These are phyloP conservation scores for Psilocybe azurescens DNA, from an alignment of 768 basidiomycete species.

Conservation along the genomic window DNA sequence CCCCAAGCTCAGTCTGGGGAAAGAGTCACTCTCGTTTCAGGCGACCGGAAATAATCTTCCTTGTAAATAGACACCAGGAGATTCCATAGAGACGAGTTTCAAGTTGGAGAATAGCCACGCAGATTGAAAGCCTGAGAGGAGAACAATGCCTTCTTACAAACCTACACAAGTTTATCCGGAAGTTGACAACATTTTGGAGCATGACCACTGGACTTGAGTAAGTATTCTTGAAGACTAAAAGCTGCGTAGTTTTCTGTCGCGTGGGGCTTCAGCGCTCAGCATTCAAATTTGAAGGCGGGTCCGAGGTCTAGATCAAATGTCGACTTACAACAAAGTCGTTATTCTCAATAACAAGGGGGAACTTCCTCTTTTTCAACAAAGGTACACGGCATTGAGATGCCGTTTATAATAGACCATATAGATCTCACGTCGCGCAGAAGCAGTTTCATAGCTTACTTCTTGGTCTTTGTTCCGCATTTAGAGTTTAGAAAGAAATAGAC, in stretches of 20 bases:
- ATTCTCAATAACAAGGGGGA: slow-evolving; percentile 12
- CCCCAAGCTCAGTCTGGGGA: too few relatives aligned
- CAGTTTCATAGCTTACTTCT: background rate
- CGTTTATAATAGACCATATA: background rate
- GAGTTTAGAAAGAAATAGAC: slow-evolving; percentile 2
- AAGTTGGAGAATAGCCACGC: background rate
- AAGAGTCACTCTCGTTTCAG: too few relatives aligned
- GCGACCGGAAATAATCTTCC: too few relatives aligned
- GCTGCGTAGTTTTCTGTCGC: background rate
- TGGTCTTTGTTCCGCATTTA: slow-evolving; percentile 8
- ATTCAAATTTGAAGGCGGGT: background rate
- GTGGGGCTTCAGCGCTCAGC: background rate
- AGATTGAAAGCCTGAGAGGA: background rate
- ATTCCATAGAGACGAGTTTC: slow-evolving; percentile 7
- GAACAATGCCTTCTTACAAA: background rate
- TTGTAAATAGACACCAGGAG: background rate
- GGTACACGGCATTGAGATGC: background rate
- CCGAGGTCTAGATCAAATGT: slow-evolving; percentile 3
- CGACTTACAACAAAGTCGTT: slow-evolving; percentile 4
- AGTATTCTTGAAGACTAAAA: slow-evolving; percentile 5
- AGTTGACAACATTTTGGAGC: slow-evolving; percentile 7
- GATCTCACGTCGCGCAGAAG: background rate
- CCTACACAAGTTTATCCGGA: background rate
- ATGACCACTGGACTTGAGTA: background rate
- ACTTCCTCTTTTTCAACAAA: slow-evolving; percentile 14